Evolutionary conservation across 2,329 filamentous ascomycete species (phyloP), one percentile per base, ranked within the genome.

Genomic region (Myotisia sp.): DNA sequence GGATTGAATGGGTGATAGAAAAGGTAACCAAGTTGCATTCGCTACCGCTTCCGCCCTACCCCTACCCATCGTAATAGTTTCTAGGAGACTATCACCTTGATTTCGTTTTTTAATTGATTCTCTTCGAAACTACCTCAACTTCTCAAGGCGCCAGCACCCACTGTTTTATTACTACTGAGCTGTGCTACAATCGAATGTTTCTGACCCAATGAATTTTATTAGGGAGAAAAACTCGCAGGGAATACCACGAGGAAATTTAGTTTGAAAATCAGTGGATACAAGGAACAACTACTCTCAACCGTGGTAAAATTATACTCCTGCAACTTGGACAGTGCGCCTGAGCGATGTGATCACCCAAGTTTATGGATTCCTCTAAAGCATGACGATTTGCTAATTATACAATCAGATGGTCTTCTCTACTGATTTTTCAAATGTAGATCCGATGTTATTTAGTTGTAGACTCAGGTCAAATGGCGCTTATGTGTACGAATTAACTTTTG

Each of bases 1-100:
- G 18, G 10, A 39, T 39, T 18, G 8, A 30, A 2, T 40, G 38
- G 38, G 17, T 37, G 21, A 31, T 40, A 20, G 13, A 6, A 18
- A 40, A 40, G 26, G 38, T 40, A 16, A 14, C 17, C 13, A 33
- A 7, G 17, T 5, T 22, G 9, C 13, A 33, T 33, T n/a, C n/a
- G 8, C 18, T 20, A n/a, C 9, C 12, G 16, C 3, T 5, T 3
- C 16, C 10, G 9, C 3, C 29, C 23, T 21, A 33, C 10, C 12
- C 14, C 18, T 5, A n/a, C n/a, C n/a, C n/a, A n/a, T n/a, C n/a
- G n/a, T n/a, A n/a, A n/a, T n/a, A n/a, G n/a, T n/a, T n/a, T n/a
- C n/a, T n/a, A n/a, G n/a, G n/a, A n/a, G n/a, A n/a, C n/a, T n/a
- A n/a, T n/a, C n/a, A n/a, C n/a, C n/a, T n/a, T n/a, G n/a, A n/a